A percentile compares a stretch with the other conserved stretches of the same genome.
These are phyloP conservation scores for Ogataea ramenticola DNA, from an alignment of 805 yeast species.

Conservation along the genomic window DNA sequence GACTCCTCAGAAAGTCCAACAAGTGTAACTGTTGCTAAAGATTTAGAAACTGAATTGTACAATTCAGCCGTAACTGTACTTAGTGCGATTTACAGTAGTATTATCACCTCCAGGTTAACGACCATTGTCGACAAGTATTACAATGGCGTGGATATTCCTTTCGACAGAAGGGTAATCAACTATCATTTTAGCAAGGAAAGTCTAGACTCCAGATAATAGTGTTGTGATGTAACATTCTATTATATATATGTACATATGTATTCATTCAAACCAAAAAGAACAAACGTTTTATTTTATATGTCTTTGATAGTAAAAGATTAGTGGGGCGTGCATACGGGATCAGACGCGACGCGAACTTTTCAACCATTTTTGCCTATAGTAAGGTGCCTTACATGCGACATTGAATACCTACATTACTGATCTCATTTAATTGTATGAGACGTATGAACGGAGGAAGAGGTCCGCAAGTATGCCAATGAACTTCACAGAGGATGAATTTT, in stretches of 20 bases:
- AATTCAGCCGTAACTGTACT: conserved; percentile 65
- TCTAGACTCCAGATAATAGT: not conserved
- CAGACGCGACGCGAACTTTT: not conserved
- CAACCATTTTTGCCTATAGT: no score
- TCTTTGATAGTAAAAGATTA: no score
- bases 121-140: conserved; percentile 50
- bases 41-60: conserved; percentile 46
- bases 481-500: conserved; percentile 15
- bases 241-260: no score
- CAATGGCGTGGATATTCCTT: conserved; percentile 24
- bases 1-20: conserved; percentile 19
- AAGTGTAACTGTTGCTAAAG: conserved; percentile 21
- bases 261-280: no score
- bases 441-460: not conserved
- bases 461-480: not conserved
- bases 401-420: no score
- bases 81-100: conserved; percentile 50
- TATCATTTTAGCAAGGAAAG: conserved; percentile 23
- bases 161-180: conserved; percentile 24
- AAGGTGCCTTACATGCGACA: no score
- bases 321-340: no score
- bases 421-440: no score
- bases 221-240: no score
- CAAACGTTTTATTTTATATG: no score
- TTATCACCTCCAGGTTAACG: conserved; percentile 46